A percentile compares a stretch with the other conserved stretches of the same genome.
Conservation (phyloP, 805 yeast genomes). For the Barnettozyma siamensis region DNA sequence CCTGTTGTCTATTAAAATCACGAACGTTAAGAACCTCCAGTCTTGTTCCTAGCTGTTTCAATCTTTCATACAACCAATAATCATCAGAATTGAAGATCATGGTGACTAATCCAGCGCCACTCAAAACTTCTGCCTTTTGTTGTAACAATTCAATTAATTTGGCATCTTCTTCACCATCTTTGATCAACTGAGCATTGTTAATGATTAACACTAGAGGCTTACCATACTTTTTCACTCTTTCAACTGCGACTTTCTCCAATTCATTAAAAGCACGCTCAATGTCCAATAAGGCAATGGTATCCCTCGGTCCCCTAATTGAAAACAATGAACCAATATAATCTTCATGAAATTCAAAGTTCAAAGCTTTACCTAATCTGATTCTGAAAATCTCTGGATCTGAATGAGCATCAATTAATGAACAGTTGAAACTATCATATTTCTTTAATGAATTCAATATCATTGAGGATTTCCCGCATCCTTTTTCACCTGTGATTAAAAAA, state of each 20-base stretch:
- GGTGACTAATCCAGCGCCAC: slow-evolving; percentile 49
- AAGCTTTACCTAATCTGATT: slow-evolving; percentile 67
- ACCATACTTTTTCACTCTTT: slow-evolving; percentile 34
- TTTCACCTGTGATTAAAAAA: slow-evolving; percentile 71
- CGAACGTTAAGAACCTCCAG: slow-evolving; percentile 65
- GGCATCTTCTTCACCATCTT: slow-evolving; percentile 68
- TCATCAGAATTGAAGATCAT: slow-evolving; percentile 77
- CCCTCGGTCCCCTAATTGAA: slow-evolving; percentile 78
- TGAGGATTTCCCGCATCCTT: slow-evolving; percentile 83
- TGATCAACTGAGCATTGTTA: slow-evolving; percentile 69
- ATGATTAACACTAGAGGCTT: slow-evolving; percentile 65
- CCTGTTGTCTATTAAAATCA: slow-evolving; percentile 51
- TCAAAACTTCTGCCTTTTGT: slow-evolving; percentile 74
- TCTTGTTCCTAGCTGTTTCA: slow-evolving; percentile 66
- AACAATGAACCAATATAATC: slow-evolving; percentile 81
- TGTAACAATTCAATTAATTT: slow-evolving; percentile 69
- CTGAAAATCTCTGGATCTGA: slow-evolving; percentile 82
- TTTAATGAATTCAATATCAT: slow-evolving; percentile 67
- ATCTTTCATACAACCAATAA: slow-evolving; percentile 79
- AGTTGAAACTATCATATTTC: slow-evolving; percentile 54
- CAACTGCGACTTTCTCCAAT: slow-evolving; percentile 65
- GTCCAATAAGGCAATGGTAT: slow-evolving; percentile 74
- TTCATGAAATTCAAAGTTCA: slow-evolving; percentile 68
- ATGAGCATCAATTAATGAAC: slow-evolving; percentile 74
- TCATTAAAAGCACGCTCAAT: slow-evolving; percentile 78